Percentiles rank a stretch among this genome's conserved stretches.
Conservation (phyloP, 495 filamentous ascomycete genomes). For the Bryoglossum gracile region DNA sequence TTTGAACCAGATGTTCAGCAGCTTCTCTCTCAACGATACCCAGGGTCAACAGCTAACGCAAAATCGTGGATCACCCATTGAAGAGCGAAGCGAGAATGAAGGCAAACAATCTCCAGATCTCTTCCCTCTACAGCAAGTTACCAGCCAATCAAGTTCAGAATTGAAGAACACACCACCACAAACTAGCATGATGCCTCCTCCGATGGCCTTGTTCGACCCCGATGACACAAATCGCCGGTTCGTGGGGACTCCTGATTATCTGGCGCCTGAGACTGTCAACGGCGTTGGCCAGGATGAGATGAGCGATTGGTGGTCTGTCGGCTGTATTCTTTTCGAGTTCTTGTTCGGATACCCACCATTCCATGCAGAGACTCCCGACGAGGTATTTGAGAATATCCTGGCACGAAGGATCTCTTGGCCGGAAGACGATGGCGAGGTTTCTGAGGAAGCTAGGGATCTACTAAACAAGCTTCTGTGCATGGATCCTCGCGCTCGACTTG, state of each 20-base stretch:
- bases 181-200: constrained; percentile 79
- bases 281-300: constrained; percentile 93
- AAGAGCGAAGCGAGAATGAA: constrained; percentile 58
- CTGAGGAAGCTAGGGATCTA: constrained; percentile 80
- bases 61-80: constrained; percentile 44
- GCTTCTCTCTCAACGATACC: constrained; percentile 69
- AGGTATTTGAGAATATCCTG: constrained; percentile 95
- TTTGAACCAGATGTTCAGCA: constrained; percentile 74
- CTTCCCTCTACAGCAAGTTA: constrained; percentile 52
- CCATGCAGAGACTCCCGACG: constrained; percentile 80
- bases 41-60: constrained; percentile 27
- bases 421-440: constrained; percentile 62
- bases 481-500: constrained; percentile 72
- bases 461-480: constrained; percentile 85
- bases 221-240: constrained; percentile 90
- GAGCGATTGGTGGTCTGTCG: constrained; percentile 99
- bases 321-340: constrained; percentile 96
- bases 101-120: constrained; percentile 62
- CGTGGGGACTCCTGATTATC: constrained; percentile 94
- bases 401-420: constrained; percentile 86
- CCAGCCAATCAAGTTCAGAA: constrained; percentile 45
- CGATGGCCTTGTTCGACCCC: constrained; percentile 94
- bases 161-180: constrained; percentile 55
- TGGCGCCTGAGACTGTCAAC: constrained; percentile 94
- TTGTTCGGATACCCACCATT: constrained; percentile 90